These are phyloP conservation scores for Lizonia empirigonia DNA, from an alignment of 2,329 filamentous ascomycete species.

Conservation along the genomic window DNA sequence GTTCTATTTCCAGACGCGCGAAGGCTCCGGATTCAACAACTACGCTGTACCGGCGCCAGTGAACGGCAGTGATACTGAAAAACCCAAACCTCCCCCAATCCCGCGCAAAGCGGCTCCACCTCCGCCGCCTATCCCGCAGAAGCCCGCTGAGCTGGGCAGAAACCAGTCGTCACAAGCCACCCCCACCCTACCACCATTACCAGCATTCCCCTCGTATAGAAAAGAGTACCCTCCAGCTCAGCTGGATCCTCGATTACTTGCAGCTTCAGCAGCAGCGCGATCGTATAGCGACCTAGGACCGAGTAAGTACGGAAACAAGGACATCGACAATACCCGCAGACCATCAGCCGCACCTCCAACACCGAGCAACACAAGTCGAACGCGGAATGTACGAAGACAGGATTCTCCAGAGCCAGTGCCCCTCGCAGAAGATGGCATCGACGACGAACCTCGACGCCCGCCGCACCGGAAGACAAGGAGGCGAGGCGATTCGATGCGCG, in stretches of 20 bases:
- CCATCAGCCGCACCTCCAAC: conserved; percentile 8
- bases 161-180: conserved; percentile 13
- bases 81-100: conserved; percentile 12
- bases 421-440: conserved; percentile 28
- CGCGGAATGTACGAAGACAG: conserved; percentile 25
- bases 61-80: conserved; percentile 21
- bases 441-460: conserved; percentile 26
- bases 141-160: conserved; percentile 24
- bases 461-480: conserved; percentile 36
- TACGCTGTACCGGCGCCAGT: conserved; percentile 24
- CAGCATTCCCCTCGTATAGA: conserved; percentile 51
- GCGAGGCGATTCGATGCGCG: conserved; percentile 38
- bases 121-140: conserved; percentile 28
- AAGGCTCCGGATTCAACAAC: conserved; percentile 21
- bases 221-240: conserved; percentile 54
- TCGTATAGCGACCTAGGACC: conserved; percentile 34
- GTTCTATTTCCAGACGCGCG: conserved; percentile 34
- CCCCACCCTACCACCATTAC: conserved; percentile 7
- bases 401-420: conserved; percentile 27
- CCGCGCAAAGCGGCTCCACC: conserved; percentile 19
- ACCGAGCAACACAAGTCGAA: conserved; percentile 23
- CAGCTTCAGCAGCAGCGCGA: conserved; percentile 41
- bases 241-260: conserved; percentile 30
- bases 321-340: conserved; percentile 6
- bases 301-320: conserved; percentile 21